Evolutionary conservation across 75 land plant species (phyloP).

Genomic region (Selaginella moellendorffii): DNA sequence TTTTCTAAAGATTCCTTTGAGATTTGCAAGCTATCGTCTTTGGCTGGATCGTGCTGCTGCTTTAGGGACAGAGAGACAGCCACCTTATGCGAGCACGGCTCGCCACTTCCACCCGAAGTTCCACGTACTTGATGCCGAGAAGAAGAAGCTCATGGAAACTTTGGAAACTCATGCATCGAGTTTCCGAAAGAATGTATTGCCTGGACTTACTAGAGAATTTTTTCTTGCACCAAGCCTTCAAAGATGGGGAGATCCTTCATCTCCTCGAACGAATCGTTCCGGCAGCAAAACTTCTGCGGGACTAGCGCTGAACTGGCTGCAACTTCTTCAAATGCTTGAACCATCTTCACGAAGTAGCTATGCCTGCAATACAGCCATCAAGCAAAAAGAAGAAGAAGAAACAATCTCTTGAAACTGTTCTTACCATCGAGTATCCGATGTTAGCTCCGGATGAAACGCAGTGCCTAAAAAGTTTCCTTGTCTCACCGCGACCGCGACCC

Average conservation of each 20-base stretch:
- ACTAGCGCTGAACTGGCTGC: background rate
- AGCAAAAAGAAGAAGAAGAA: background rate
- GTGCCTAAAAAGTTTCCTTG: constrained; percentile 81
- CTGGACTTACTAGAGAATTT: no score
- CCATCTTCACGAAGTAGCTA: constrained; percentile 70
- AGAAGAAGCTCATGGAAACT: no score
- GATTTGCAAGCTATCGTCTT: no score
- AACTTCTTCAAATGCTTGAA: constrained; percentile 13
- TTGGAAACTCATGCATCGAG: no score
- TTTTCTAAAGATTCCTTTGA: no score
- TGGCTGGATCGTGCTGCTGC: no score
- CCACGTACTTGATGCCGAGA: no score
- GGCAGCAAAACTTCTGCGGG: background rate
- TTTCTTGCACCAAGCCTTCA: no score
- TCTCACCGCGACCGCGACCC: constrained; percentile 78
- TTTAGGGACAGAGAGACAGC: no score
- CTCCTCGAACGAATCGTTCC: background rate
- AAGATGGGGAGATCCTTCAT: constrained; percentile 29
- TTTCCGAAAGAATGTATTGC: no score
- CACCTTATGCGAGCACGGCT: no score
- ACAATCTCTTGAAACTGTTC: background rate
- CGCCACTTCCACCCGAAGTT: no score
- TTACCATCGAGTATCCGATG: constrained; percentile 85
- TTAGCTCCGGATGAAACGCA: constrained; percentile 94
- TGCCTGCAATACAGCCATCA: constrained; percentile 46